Evolutionary conservation across 1,139 yeast species (phyloP), one percentile per base, ranked within the genome.

Genomic region (Scheffersomyces titani): DNA sequence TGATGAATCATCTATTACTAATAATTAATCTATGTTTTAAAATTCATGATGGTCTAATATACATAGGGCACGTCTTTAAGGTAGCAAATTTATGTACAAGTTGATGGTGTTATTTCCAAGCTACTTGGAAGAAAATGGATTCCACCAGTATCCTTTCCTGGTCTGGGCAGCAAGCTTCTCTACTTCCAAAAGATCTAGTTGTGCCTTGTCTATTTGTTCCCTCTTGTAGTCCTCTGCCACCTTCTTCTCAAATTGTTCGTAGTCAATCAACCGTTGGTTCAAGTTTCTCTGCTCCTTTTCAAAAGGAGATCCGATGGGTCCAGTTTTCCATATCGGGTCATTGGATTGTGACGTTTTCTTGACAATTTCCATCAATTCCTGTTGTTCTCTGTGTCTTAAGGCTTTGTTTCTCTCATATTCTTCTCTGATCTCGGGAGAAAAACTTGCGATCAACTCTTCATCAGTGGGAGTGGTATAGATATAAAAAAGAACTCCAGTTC

Each of bases 301-400:
- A 78, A 85, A 88, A 0, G 96, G 96, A 1, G 88, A 81, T 52
- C 78, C 77, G 53, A 89, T 82, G 1, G 85, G 77, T 0, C 93
- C 96, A 0, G 96, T 86, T 69, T 83, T 87, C 96, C 96, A 89
- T 52, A 89, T 84, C 0, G 96, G 96, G 56, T 88, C 90, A 62
- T 85, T 80, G 20, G 92, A 86, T 3, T 81, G 77, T 1, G 91
- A 72, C 0, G 94, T 89, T 61, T 81, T 66, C 57, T 81, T 75
- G 1, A 85, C 93, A 40, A 88, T 84, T 59, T 82, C 83, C 83
- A 88, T 88, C 61, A 89, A 72, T 65, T 83, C 85, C 67, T 82
- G 78, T 67, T 87, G 90, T 70, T 90, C 93, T 64, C 81, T 77
- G 67, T 84, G 81, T 70, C 96, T 79, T 57, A 88, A 70, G 7